phyloP scores from a whole-genome alignment of 768 basidiomycete species.

The Lactarius sp. region DNA sequence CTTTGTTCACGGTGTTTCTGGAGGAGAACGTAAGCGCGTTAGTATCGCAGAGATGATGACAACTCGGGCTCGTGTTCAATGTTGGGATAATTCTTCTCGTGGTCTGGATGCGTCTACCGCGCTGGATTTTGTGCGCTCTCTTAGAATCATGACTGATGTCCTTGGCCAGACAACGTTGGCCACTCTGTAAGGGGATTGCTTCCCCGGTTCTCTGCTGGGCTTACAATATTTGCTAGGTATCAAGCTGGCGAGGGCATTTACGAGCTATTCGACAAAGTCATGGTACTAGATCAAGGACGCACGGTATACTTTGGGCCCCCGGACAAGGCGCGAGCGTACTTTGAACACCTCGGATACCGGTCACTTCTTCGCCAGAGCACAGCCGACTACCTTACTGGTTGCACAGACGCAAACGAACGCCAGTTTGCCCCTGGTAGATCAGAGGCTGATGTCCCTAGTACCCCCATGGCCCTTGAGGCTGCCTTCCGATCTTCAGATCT shows the following conservation, averaged over 20 bases:
- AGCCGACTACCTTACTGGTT: conserved; percentile 83
- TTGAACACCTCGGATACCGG: conserved; percentile 68
- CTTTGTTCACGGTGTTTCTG: conserved; percentile 77
- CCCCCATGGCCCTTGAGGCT: conserved; percentile 61
- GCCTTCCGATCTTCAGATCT: conserved; percentile 52
- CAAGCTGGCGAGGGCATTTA: conserved; percentile 80
- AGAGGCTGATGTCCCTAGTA: conserved; percentile 53
- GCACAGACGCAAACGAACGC: conserved; percentile 83
- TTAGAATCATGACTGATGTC: conserved; percentile 81
- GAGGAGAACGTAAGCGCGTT: conserved; percentile 77
- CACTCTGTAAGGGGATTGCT: conserved; percentile 48
- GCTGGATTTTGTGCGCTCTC: conserved; percentile 75
- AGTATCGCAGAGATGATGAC: conserved; percentile 89
- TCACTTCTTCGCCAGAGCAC: conserved; percentile 81
- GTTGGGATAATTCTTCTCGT: conserved; percentile 82
- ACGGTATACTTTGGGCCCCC: conserved; percentile 81
- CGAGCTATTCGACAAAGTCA: conserved; percentile 81
- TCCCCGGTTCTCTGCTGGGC: conserved; percentile 29
- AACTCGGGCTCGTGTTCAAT: conserved; percentile 74
- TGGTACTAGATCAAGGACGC: conserved; percentile 75
- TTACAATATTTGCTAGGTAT: conserved; percentile 29
- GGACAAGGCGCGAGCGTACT: conserved; percentile 70
- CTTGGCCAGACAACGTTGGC: conserved; percentile 77
- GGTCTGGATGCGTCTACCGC: conserved; percentile 86
- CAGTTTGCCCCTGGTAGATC: conserved; percentile 64